These are phyloP conservation scores for Phytophthora constricta DNA, from an alignment of 352 stramenopile species.

Conservation along the genomic window DNA sequence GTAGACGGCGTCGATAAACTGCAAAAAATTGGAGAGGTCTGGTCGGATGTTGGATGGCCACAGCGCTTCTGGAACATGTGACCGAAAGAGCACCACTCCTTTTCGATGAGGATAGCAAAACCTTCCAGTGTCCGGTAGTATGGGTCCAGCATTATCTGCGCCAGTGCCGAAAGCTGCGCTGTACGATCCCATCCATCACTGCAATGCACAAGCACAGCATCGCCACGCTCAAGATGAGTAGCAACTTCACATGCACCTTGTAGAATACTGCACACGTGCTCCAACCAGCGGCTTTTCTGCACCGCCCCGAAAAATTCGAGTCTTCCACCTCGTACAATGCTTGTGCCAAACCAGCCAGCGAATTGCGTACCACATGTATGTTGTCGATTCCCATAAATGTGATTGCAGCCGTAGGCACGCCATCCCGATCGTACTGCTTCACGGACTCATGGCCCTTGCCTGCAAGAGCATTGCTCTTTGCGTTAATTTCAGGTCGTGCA, in stretches of 20 bases:
- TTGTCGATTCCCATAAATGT: constrained; percentile 91
- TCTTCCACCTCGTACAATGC: constrained; percentile 87
- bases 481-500: constrained; percentile 90
- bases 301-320: constrained; percentile 87
- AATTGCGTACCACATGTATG: constrained; percentile 85
- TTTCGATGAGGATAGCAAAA: constrained; percentile 85
- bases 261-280: constrained; percentile 84
- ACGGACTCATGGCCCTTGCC: constrained; percentile 92
- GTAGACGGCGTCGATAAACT: constrained; percentile 98
- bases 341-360: constrained; percentile 70
- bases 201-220: constrained; percentile 84
- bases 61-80: constrained; percentile 89
- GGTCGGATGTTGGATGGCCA: constrained; percentile 84
- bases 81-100: constrained; percentile 90
- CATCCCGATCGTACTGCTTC: constrained; percentile 86
- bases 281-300: constrained; percentile 85
- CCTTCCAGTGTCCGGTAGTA: constrained; percentile 83
- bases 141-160: constrained; percentile 87
- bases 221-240: constrained; percentile 74
- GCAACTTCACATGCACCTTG: constrained; percentile 78
- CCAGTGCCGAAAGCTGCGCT: constrained; percentile 73
- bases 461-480: constrained; percentile 88
- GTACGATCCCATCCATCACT: constrained; percentile 89
- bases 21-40: constrained; percentile 98
- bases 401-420: constrained; percentile 72